Evolutionary conservation across 129 eudicot species (phyloP).

Genomic region (Deinandra increscens): DNA sequence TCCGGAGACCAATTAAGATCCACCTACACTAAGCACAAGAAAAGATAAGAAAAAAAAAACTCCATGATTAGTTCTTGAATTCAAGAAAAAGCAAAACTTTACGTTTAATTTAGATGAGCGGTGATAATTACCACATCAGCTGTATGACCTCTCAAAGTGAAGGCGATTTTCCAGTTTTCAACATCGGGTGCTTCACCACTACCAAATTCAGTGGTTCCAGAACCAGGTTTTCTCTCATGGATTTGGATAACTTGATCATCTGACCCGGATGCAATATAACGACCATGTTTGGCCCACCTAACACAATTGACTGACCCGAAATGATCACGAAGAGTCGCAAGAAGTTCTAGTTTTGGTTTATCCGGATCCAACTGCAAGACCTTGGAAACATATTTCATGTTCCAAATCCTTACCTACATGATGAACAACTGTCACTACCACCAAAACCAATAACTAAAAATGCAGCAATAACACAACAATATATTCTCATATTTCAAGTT

Average conservation of each 20-base stretch:
- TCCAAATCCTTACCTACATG: conserved; percentile 89
- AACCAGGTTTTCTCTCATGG: conserved; percentile 95
- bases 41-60: conserved; percentile 39
- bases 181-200: conserved; percentile 98
- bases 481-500: background rate
- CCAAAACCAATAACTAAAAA: background rate
- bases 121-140: conserved; percentile 90
- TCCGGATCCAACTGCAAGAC: conserved; percentile 47
- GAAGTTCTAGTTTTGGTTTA: conserved; percentile 61
- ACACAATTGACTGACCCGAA: conserved; percentile 98
- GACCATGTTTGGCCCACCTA: conserved; percentile 97
- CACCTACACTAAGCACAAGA: conserved; percentile 89
- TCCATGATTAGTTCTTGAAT: conserved; percentile 39
- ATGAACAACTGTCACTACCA: conserved; percentile 10
- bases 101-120: background rate
- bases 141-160: conserved; percentile 96
- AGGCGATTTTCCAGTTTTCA: conserved; percentile 93
- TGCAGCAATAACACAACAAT: background rate
- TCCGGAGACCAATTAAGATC: conserved; percentile 99
- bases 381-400: conserved; percentile 65
- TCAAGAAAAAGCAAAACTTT: background rate
- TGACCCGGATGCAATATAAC: conserved; percentile 90
- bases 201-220: conserved; percentile 97
- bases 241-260: conserved; percentile 88
- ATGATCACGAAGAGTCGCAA: conserved; percentile 96